phyloP scores from a whole-genome alignment of 768 basidiomycete species.

The Lactifluus subvellereus region DNA sequence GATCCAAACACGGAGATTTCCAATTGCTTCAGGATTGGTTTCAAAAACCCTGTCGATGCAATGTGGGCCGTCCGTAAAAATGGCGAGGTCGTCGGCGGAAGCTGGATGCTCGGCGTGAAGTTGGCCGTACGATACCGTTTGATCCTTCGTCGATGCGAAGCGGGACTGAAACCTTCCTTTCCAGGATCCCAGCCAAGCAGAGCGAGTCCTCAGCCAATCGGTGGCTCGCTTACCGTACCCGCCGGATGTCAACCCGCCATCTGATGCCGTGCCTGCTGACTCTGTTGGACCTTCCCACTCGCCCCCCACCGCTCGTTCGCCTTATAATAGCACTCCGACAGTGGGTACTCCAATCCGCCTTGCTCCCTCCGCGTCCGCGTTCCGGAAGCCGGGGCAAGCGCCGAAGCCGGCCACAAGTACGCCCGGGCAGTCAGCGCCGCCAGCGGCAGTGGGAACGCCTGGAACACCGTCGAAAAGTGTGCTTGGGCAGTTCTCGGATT shows the following conservation, averaged over 20 bases:
- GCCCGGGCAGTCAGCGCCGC: constrained; percentile 24
- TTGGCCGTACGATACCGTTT: constrained; percentile 63
- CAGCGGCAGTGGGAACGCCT: constrained; percentile 22
- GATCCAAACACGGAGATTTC: constrained; percentile 61
- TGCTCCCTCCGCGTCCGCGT: constrained; percentile 67
- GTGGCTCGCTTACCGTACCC: constrained; percentile 21
- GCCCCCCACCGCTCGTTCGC: constrained; percentile 38
- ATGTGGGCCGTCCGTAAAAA: constrained; percentile 75
- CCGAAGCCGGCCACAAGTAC: constrained; percentile 13
- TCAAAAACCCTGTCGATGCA: constrained; percentile 63
- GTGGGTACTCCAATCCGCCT: constrained; percentile 69
- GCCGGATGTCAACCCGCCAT: constrained; percentile 22
- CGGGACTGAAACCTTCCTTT: neutral
- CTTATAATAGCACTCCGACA: constrained; percentile 33
- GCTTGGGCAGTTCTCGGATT: constrained; percentile 69
- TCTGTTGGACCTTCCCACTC: constrained; percentile 27
- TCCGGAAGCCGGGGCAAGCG: constrained; percentile 44
- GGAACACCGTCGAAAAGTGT: constrained; percentile 49
- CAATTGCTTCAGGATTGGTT: constrained; percentile 83
- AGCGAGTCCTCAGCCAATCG: constrained; percentile 42
- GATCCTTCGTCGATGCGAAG: neutral
- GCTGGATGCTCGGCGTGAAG: constrained; percentile 82
- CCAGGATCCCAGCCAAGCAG: constrained; percentile 59
- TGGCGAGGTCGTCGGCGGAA: constrained; percentile 69
- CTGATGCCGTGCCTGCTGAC: constrained; percentile 24